These are phyloP conservation scores for Aspergillus ruber DNA, from an alignment of 2,329 filamentous ascomycete genomes.

Conservation along the genomic window DNA sequence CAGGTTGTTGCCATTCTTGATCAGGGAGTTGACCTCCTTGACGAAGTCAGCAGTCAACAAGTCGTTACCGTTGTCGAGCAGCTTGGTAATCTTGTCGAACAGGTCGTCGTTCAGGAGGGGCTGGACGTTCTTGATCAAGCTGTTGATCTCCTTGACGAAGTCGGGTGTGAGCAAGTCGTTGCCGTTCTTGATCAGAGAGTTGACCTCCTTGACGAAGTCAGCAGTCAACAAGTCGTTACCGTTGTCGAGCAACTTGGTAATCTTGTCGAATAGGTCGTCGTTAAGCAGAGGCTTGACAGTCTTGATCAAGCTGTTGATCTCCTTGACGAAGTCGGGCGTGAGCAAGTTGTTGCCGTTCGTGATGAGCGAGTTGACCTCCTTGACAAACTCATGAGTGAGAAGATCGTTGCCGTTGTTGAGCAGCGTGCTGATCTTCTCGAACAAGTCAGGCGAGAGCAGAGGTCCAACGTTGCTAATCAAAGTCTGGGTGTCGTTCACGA, in stretches of 20 bases:
- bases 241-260: constrained; percentile 17
- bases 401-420: constrained; percentile 4
- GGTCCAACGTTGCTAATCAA: constrained; percentile 2
- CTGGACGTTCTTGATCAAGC: constrained; percentile 13
- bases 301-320: constrained; percentile 9
- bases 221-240: constrained; percentile 14
- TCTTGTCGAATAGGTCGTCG: constrained; percentile 20
- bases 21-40: constrained; percentile 20
- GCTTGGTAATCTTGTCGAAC: constrained; percentile 17
- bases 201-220: constrained; percentile 10
- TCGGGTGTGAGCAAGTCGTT: constrained; percentile 11
- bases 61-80: constrained; percentile 19
- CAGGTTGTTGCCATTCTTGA: constrained; percentile 20
- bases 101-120: constrained; percentile 20
- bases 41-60: constrained; percentile 20
- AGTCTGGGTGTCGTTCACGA: constrained; percentile 1
- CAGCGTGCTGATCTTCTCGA: constrained; percentile 2
- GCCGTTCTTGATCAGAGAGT: constrained; percentile 12
- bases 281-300: constrained; percentile 17
- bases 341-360: constrained; percentile 11
- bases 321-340: constrained; percentile 11
- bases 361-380: constrained; percentile 14
- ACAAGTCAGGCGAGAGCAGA: constrained; percentile 1
- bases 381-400: constrained; percentile 14
- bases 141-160: constrained; percentile 10